Evolutionary conservation across 2,329 filamentous ascomycete species (phyloP).

Genomic region (Eutypella sp.): DNA sequence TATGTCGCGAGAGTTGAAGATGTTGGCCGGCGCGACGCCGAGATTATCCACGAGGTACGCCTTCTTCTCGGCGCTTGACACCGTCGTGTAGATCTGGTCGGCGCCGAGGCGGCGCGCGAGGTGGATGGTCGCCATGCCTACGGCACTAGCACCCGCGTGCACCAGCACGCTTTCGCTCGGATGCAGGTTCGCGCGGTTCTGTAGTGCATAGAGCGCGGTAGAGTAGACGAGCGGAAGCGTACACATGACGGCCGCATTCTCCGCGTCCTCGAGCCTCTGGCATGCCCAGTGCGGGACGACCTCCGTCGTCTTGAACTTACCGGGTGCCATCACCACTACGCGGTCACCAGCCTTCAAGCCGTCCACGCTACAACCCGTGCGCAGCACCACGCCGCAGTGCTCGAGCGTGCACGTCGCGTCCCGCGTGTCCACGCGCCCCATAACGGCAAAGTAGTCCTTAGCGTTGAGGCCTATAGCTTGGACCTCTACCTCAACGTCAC

Average conservation of each 20-base stretch:
- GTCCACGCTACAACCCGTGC: not conserved
- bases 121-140: not conserved
- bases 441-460: slow-evolving; percentile 12
- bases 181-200: not conserved
- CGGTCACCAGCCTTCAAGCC: slow-evolving; percentile 1
- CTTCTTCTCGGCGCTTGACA: not conserved
- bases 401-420: slow-evolving; percentile 8
- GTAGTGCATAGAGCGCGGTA: not conserved
- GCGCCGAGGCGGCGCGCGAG: not conserved
- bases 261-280: not conserved
- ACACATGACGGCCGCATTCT: not conserved
- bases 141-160: not conserved
- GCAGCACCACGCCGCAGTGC: not conserved
- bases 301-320: slow-evolving; percentile 2
- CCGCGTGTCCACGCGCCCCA: slow-evolving; percentile 6
- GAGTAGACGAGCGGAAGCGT: slow-evolving; percentile 1
- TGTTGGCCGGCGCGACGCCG: slow-evolving; percentile 23
- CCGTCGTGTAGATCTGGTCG: not conserved
- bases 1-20: slow-evolving; percentile 27
- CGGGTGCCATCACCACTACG: slow-evolving; percentile 6
- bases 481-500: slow-evolving; percentile 8
- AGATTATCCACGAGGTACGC: slow-evolving; percentile 16
- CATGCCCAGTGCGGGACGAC: slow-evolving; percentile 3
- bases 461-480: slow-evolving; percentile 6
- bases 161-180: not conserved